These are phyloP conservation scores for Microbotryum intermedium DNA, from an alignment of 1,284 basidiomycete species.

Conservation along the genomic window DNA sequence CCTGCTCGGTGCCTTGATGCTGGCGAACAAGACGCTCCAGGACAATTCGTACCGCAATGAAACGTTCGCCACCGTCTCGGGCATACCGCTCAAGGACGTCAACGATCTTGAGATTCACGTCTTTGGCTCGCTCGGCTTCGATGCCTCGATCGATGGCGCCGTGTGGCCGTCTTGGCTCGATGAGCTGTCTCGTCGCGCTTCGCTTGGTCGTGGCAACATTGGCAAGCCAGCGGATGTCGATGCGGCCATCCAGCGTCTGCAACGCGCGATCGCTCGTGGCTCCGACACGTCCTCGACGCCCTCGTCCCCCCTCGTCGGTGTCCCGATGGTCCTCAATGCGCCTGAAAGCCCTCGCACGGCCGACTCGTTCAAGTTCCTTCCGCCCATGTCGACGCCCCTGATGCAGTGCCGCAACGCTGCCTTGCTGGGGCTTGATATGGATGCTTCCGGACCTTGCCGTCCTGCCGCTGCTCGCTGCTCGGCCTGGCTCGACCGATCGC, in stretches of 20 bases:
- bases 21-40: slow-evolving; percentile 34
- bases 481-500: neutral
- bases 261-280: slow-evolving; percentile 6
- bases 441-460: slow-evolving; percentile 20
- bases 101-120: slow-evolving; percentile 32
- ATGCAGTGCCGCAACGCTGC: neutral
- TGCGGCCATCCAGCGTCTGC: slow-evolving; percentile 18
- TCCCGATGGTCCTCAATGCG: slow-evolving; percentile 4
- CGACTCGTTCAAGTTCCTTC: neutral
- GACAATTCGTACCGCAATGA: slow-evolving; percentile 35
- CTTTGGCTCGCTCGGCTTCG: slow-evolving; percentile 26
- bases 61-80: slow-evolving; percentile 31
- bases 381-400: slow-evolving; percentile 6
- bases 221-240: slow-evolving; percentile 19
- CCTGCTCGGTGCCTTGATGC: slow-evolving; percentile 31
- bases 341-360: neutral
- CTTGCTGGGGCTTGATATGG: slow-evolving; percentile 18
- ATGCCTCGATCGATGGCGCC: slow-evolving; percentile 26
- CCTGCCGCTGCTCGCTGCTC: neutral
- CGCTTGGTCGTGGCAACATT: slow-evolving; percentile 11
- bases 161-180: slow-evolving; percentile 30
- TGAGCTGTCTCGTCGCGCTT: slow-evolving; percentile 8
- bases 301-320: neutral
- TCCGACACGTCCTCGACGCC: neutral
- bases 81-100: slow-evolving; percentile 32